phyloP scores from a whole-genome alignment of 2,329 filamentous ascomycete genomes.

The Eutypa lata region DNA sequence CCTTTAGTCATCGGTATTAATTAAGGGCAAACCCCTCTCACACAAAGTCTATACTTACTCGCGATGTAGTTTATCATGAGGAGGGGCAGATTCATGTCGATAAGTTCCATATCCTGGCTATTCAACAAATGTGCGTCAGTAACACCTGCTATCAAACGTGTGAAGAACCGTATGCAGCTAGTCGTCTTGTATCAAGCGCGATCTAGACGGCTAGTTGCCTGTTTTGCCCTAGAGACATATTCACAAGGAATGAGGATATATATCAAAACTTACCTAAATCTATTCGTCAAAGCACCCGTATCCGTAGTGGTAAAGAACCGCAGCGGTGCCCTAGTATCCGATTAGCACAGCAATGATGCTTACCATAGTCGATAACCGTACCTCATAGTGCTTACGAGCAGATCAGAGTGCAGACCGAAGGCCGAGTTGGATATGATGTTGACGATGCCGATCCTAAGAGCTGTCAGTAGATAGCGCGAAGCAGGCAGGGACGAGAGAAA shows the following conservation, averaged over 20 bases:
- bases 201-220: too few species aligned
- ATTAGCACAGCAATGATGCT: not conserved
- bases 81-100: not conserved
- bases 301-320: not conserved
- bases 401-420: not conserved
- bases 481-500: not conserved
- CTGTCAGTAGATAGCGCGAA: too few species aligned
- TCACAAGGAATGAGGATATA: not conserved
- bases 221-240: not conserved
- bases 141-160: too few species aligned
- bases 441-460: not conserved
- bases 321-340: not conserved
- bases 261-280: not conserved
- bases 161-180: too few species aligned
- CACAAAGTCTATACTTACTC: not conserved
- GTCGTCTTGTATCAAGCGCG: too few species aligned
- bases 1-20: not conserved
- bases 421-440: not conserved
- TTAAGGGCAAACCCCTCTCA: not conserved
- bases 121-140: not conserved
- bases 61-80: not conserved
- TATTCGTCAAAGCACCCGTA: not conserved
- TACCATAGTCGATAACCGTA: not conserved
- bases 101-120: not conserved
- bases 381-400: not conserved